phyloP scores from a whole-genome alignment of 345 rosid species.

The Salix arbutifolia region DNA sequence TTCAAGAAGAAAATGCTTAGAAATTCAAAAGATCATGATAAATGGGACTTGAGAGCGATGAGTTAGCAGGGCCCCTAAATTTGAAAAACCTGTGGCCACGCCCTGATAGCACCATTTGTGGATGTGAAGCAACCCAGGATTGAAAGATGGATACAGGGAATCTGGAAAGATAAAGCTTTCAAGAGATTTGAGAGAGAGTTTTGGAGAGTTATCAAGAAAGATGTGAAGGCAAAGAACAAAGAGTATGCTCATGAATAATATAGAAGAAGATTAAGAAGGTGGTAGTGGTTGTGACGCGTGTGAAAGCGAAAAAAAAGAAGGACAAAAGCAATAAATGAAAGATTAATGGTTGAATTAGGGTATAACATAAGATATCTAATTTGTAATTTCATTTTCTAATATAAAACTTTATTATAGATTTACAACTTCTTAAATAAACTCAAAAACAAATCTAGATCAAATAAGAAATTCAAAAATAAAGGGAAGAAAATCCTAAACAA shows the following conservation, averaged over 20 bases:
- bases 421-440: no score
- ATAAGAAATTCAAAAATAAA: no score
- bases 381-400: no score
- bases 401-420: no score
- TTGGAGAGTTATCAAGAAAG: no score
- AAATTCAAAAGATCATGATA: neutral
- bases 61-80: conserved; percentile 39
- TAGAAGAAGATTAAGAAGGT: neutral
- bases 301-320: neutral
- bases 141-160: neutral
- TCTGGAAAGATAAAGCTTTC: neutral
- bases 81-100: conserved; percentile 67
- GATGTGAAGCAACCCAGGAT: conserved; percentile 11
- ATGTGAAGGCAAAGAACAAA: no score
- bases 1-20: neutral
- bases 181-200: neutral
- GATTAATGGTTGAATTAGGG: no score
- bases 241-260: neutral
- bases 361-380: no score
- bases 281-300: neutral
- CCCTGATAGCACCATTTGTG: conserved; percentile 57
- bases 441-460: no score
- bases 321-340: no score
- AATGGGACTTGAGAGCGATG: neutral
- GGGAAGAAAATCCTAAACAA: no score